These are phyloP conservation scores for Aristolochia fimbriata DNA, from an alignment of 164 flowering plant species.

Conservation along the genomic window DNA sequence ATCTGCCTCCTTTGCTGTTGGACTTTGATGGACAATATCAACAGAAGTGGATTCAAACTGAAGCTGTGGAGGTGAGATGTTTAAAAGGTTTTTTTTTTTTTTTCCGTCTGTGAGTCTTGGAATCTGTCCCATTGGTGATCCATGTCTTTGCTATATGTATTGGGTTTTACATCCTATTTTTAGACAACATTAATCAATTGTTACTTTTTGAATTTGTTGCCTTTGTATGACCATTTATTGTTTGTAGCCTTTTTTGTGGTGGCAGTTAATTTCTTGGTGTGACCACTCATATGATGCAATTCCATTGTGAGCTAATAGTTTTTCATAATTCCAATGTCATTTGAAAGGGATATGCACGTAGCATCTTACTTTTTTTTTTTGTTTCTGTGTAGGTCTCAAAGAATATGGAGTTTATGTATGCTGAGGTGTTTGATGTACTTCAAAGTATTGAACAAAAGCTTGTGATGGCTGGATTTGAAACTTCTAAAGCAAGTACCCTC, in stretches of 20 bases:
- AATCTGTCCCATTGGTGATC: no score
- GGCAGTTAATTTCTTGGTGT: neutral
- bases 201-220: neutral
- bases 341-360: no score
- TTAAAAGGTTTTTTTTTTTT: neutral
- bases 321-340: no score
- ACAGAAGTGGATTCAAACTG: slow-evolving; percentile 48
- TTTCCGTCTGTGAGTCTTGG: no score
- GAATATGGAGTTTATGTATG: slow-evolving; percentile 54
- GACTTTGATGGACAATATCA: slow-evolving; percentile 44
- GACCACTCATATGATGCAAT: no score
- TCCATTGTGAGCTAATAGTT: no score
- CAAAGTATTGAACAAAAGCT: slow-evolving; percentile 41
- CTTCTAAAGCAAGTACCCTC: slow-evolving; percentile 30
- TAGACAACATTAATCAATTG: no score
- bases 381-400: slow-evolving; percentile 39
- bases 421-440: slow-evolving; percentile 52
- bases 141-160: no score
- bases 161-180: no score
- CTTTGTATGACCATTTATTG: neutral
- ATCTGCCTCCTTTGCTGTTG: slow-evolving; percentile 65
- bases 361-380: no score
- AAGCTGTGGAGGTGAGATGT: slow-evolving; percentile 57
- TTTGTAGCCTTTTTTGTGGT: neutral
- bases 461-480: slow-evolving; percentile 23